phyloP scores from a whole-genome alignment of 2,329 filamentous ascomycete species.

The Talaromyces sp. region DNA sequence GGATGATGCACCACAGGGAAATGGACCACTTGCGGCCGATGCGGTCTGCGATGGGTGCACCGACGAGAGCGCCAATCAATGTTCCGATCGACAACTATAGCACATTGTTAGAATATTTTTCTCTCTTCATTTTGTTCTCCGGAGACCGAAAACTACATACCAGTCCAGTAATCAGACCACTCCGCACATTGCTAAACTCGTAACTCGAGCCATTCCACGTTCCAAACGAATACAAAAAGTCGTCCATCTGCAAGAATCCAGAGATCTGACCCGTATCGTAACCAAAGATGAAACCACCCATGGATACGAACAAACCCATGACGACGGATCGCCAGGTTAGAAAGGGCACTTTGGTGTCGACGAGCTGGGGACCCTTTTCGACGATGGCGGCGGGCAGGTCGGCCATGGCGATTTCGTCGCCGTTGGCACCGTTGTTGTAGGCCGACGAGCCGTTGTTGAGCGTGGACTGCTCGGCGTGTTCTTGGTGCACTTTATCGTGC shows the following conservation, averaged over 20 bases:
- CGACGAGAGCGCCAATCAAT: constrained; percentile 40
- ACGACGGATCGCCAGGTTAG: constrained; percentile 37
- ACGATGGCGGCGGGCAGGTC: constrained; percentile 3
- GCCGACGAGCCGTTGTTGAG: background rate
- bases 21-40: constrained; percentile 44
- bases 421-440: background rate
- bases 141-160: constrained; percentile 24
- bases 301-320: constrained; percentile 46
- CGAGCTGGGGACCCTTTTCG: constrained; percentile 16
- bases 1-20: constrained; percentile 37
- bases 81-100: constrained; percentile 43
- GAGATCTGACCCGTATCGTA: constrained; percentile 46
- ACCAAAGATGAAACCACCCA: constrained; percentile 45
- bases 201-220: constrained; percentile 27
- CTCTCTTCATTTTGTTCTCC: background rate
- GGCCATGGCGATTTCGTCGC: background rate
- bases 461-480: constrained; percentile 11
- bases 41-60: constrained; percentile 41
- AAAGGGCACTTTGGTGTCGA: constrained; percentile 32
- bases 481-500: constrained; percentile 12
- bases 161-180: constrained; percentile 42
- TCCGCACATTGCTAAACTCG: constrained; percentile 40
- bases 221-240: constrained; percentile 41
- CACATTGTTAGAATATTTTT: too few relatives aligned
- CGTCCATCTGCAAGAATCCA: constrained; percentile 41